Base-by-base conservation (phyloP, 2,329 filamentous ascomycete genomes). In the Talaromyces funiculosus region DNA sequence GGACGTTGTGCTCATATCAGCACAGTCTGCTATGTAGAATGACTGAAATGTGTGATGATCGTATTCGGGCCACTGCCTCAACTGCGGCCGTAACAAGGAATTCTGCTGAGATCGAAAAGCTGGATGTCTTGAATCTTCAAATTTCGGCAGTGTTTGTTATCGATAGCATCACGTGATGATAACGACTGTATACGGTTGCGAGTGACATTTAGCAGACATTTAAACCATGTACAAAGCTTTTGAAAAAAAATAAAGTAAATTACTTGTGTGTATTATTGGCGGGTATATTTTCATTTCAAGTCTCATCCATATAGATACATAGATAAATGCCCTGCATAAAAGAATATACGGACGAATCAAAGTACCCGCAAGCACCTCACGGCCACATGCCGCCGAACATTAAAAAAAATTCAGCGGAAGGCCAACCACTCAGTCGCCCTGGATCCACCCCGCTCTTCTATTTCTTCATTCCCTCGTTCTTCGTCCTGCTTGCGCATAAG, bases 1-100 rank as follows among this genome's bases (percentile, higher is more conserved):
- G n/a, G 80, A 76, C 29, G 84, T 79, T 35, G 82, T 77, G 24
- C 82, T 74, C 85, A 89, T 89, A 51, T 49, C 40, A 18, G 40
- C 4, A 10, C 18, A 38, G 29, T 31, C 3, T 18, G 26, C 16
- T 12, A 24, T 10, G 20, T 45, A 53, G 10, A 20, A 3, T 2
- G 12, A 43, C 3, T 2, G n/a, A n/a, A n/a, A 4, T 18, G 6
- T 43, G 22, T 43, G 16, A 10, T 43, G 9, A 43, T 14, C 6
- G n/a, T 3, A 3, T 14, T 22, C 14, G 18, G 40, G 20, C 42
- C 12, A 16, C 20, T 26, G 20, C 14, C n/a, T 9, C 10, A 7
- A 47, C 24, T 5, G 24, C 10, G 43, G n/a, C 22, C 6, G 43
- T 53, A n/a, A 16, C 4, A 14, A 35, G 16, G 33, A 14, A 10